Evolutionary conservation across 129 eudicot genomes (phyloP).

Genomic region (Logfia minima): DNA sequence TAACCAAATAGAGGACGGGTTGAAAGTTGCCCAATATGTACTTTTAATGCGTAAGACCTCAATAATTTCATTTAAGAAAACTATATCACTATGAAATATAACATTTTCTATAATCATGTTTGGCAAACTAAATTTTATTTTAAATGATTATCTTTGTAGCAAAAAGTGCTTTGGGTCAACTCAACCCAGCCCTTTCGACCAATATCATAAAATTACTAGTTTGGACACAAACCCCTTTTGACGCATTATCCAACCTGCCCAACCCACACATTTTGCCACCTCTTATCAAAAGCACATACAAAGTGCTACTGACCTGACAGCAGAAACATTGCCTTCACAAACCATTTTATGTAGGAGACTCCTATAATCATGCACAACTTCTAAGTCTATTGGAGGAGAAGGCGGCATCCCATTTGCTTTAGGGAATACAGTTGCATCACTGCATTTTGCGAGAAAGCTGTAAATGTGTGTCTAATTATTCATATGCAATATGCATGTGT

Average conservation of each 20-base stretch:
- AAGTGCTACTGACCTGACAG: conserved; percentile 65
- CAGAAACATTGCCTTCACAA: conserved; percentile 80
- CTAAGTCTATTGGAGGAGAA: conserved; percentile 45
- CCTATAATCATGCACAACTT: conserved; percentile 55
- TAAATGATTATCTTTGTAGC: not conserved
- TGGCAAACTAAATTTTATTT: not conserved
- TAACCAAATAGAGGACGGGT: not conserved
- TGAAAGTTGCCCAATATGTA: not conserved
- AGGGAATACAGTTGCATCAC: conserved; percentile 51
- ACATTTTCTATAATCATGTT: not conserved
- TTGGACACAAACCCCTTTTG: not conserved
- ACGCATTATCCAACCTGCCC: not conserved
- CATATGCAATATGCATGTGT: conserved; percentile 1
- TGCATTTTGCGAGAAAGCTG: conserved; percentile 33
- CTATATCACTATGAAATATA: not conserved
- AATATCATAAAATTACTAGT: not conserved
- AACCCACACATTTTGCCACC: not conserved
- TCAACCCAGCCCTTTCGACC: not conserved
- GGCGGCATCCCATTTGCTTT: conserved; percentile 60
- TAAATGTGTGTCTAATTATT: conserved; percentile 18
- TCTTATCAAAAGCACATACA: not conserved
- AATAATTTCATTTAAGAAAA: not conserved
- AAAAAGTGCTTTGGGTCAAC: not conserved
- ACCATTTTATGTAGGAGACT: conserved; percentile 74
- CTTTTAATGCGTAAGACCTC: not conserved